These are phyloP conservation scores for Pseudotsuga menziesii DNA, from an alignment of 75 land plant species.

Conservation along the genomic window DNA sequence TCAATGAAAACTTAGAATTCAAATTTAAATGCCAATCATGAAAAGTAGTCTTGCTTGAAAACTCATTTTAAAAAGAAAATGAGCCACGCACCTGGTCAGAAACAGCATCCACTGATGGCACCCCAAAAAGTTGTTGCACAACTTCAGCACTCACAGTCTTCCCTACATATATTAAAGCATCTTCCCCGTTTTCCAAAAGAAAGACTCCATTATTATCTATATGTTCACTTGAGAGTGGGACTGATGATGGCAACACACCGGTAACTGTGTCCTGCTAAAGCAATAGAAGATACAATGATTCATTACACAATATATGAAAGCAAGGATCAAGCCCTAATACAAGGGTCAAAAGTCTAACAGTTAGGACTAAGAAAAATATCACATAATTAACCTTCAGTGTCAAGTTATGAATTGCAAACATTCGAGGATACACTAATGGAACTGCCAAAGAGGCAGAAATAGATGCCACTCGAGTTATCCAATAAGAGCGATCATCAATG, in stretches of 20 bases:
- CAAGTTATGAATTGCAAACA: constrained; percentile 79
- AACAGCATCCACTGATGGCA: constrained; percentile 62
- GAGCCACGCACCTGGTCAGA: constrained; percentile 53
- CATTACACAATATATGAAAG: neutral
- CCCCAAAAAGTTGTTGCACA: constrained; percentile 69
- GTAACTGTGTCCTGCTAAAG: constrained; percentile 47
- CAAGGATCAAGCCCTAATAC: neutral
- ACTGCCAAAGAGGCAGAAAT: constrained; percentile 65
- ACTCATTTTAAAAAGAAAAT: neutral
- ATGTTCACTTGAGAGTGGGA: constrained; percentile 91
- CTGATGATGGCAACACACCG: constrained; percentile 31
- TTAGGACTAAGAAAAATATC: neutral
- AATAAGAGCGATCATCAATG: constrained; percentile 86
- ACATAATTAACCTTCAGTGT: constrained; percentile 42
- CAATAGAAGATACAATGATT: neutral
- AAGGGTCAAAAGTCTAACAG: neutral
- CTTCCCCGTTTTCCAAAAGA: constrained; percentile 83
- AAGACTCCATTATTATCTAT: constrained; percentile 77
- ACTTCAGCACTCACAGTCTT: constrained; percentile 44
- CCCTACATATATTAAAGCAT: constrained; percentile 71
- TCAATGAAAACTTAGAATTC: neutral
- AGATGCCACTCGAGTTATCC: constrained; percentile 71
- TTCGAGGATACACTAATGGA: constrained; percentile 87
- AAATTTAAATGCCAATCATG: neutral
- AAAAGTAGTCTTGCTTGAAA: neutral